Evolutionary conservation across 2,329 filamentous ascomycete genomes (phyloP).

Genomic region (Didymellaceae sp.): DNA sequence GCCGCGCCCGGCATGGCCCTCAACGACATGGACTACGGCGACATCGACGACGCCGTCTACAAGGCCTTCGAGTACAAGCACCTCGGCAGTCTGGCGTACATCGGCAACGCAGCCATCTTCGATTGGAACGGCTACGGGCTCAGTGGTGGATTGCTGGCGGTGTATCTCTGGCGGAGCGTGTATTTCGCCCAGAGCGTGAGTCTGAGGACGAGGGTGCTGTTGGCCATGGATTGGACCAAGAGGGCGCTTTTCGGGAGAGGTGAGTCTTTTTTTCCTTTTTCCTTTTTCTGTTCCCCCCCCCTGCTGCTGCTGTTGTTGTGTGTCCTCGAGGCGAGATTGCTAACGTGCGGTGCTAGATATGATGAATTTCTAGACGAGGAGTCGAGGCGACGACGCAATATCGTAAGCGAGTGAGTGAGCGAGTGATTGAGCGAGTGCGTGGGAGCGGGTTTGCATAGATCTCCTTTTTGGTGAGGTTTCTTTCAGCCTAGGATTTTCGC

Average conservation of each 20-base stretch:
- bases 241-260: slow-evolving; percentile 93
- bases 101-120: slow-evolving; percentile 96
- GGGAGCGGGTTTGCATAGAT: slow-evolving; percentile 4
- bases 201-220: slow-evolving; percentile 81
- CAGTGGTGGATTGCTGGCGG: slow-evolving; percentile 84
- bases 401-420: no score
- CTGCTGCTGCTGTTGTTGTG: not conserved
- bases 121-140: slow-evolving; percentile 82
- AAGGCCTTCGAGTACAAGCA: slow-evolving; percentile 95
- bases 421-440: no score
- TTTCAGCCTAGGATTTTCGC: no score
- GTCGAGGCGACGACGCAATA: no score
- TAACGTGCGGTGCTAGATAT: slow-evolving; percentile 31
- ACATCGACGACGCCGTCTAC: slow-evolving; percentile 90
- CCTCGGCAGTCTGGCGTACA: slow-evolving; percentile 88
- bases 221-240: slow-evolving; percentile 99
- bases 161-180: slow-evolving; percentile 94
- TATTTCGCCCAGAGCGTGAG: slow-evolving; percentile 99
- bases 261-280: no score
- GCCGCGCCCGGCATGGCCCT: slow-evolving; percentile 74
- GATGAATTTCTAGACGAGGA: slow-evolving; percentile 40
- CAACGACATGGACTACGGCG: slow-evolving; percentile 86
- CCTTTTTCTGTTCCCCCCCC: no score
- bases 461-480: no score
- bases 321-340: no score